Evolutionary conservation across 176 grass and related monocot genomes (phyloP), one percentile per base, ranked within the genome.

Genomic region (Bonia amplexicaulis): DNA sequence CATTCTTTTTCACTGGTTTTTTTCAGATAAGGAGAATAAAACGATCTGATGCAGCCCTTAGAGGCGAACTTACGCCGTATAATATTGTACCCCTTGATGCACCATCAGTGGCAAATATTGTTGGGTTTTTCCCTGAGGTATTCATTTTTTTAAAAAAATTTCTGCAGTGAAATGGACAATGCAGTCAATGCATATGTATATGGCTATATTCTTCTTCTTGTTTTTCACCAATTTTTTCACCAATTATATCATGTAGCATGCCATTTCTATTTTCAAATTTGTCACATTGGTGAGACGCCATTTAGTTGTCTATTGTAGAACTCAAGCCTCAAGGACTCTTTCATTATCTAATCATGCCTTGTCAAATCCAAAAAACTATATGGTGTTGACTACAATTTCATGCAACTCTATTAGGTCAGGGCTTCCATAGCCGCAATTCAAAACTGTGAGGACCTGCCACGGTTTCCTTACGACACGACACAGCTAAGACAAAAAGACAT

Each of bases 21-120:
- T 79, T 85, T 71, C 85, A 98, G 96, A 89, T 95, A 78, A 93
- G 40, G 79, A 92, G 51, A 90, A 95, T 93, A 54, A 92, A 90
- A 91, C 89, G 74, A 90, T 85, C 93, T 26, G 96, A 95, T 84
- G 93, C 89, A 84, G 84, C 82, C 10, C 64, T 98, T 74, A 84
- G 89, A 72, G 95, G 91, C n/a, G 96, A 95, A 90, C 80, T 95
- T 83, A 78, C 81, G 47, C 91, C 89, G 12, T 98, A 94, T 84
- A 98, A 98, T 77, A 98, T 98, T 89, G 90, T 98, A 69, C 96
- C 93, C 48, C 85, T 98, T 84, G 96, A 98, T 84, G 75, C 86
- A 71, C 86, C 91, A 39, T 98, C 93, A 41, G 79, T 95, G 29
- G 89, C 89, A 71, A 98, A 98, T 87, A 85, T 83, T 73, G 82